A percentile compares a stretch with the other conserved stretches of the same genome.
These are phyloP conservation scores for Plasmopara halstedii DNA, from an alignment of 352 stramenopile species.

Conservation along the genomic window DNA sequence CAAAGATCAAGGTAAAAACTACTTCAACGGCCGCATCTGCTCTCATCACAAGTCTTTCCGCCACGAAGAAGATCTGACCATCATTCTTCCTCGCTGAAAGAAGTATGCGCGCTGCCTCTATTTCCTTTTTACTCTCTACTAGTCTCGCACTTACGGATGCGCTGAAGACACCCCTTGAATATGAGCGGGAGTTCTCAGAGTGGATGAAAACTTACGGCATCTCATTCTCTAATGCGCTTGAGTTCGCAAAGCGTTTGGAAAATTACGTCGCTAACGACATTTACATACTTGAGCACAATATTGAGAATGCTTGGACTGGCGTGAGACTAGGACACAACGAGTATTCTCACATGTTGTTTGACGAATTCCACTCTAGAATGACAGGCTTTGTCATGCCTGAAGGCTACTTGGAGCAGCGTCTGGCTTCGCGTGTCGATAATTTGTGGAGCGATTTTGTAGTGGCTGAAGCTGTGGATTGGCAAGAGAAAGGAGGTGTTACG, in stretches of 20 bases:
- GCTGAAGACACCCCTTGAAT: slow-evolving; percentile 57
- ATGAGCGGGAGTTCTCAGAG: slow-evolving; percentile 62
- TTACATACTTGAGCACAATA: slow-evolving; percentile 84
- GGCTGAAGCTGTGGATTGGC: slow-evolving; percentile 91
- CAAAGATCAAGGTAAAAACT: slow-evolving; percentile 10
- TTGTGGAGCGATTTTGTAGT: slow-evolving; percentile 33
- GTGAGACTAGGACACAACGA: slow-evolving; percentile 60
- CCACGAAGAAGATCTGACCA: slow-evolving; percentile 8
- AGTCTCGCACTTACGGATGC: slow-evolving; percentile 23
- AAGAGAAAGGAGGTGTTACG: slow-evolving; percentile 87
- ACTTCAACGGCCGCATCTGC: slow-evolving; percentile 15
- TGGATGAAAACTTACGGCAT: slow-evolving; percentile 52
- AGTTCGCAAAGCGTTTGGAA: slow-evolving; percentile 62
- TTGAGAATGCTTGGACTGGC: slow-evolving; percentile 47
- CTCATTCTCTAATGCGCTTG: slow-evolving; percentile 50
- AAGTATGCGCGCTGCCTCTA: slow-evolving; percentile 14
- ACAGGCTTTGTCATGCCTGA: slow-evolving; percentile 45
- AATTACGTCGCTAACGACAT: slow-evolving; percentile 82
- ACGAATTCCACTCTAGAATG: slow-evolving; percentile 88
- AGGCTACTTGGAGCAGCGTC: slow-evolving; percentile 56
- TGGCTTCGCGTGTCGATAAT: slow-evolving; percentile 26
- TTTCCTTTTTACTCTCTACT: slow-evolving; percentile 20
- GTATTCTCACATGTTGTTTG: slow-evolving; percentile 89
- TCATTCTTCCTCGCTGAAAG: background rate
- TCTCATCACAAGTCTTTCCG: slow-evolving; percentile 21